These are phyloP conservation scores for Lachnellula suecica DNA, from an alignment of 2,329 filamentous ascomycete species.

Conservation along the genomic window DNA sequence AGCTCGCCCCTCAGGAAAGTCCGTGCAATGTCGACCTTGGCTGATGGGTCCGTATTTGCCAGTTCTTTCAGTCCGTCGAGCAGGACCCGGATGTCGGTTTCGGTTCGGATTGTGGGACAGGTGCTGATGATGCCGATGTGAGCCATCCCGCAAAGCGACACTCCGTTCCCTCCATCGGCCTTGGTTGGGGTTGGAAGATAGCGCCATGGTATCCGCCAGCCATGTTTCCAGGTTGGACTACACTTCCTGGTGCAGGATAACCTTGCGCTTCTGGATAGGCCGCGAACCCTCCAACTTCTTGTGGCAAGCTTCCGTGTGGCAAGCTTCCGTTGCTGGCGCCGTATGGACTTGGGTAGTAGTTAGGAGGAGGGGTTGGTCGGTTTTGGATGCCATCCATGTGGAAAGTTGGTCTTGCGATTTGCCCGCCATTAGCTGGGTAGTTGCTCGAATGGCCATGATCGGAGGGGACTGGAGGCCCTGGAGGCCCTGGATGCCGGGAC, in stretches of 20 bases:
- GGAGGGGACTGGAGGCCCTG: too few relatives aligned
- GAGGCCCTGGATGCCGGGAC: not conserved
- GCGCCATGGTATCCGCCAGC: not conserved
- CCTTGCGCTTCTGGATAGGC: not conserved
- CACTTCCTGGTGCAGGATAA: not conserved
- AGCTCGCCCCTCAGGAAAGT: not conserved
- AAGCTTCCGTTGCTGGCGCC: not conserved
- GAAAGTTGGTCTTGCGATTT: not conserved
- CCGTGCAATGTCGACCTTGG: not conserved
- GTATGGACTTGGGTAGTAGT: not conserved
- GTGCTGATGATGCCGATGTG: not conserved
- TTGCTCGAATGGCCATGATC: too few relatives aligned
- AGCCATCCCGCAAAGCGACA: not conserved
- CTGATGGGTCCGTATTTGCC: not conserved
- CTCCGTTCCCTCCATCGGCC: not conserved
- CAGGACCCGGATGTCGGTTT: slow-evolving; percentile 1
- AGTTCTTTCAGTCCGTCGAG: slow-evolving; percentile 1
- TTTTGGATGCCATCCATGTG: not conserved
- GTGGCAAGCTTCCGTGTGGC: not conserved
- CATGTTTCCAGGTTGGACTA: not conserved
- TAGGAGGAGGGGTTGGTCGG: not conserved
- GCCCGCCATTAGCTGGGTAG: not conserved
- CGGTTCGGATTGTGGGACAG: not conserved
- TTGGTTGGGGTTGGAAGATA: not conserved
- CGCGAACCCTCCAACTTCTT: not conserved